phyloP scores from a whole-genome alignment of 768 basidiomycete species.

The Podaxis sp. region DNA sequence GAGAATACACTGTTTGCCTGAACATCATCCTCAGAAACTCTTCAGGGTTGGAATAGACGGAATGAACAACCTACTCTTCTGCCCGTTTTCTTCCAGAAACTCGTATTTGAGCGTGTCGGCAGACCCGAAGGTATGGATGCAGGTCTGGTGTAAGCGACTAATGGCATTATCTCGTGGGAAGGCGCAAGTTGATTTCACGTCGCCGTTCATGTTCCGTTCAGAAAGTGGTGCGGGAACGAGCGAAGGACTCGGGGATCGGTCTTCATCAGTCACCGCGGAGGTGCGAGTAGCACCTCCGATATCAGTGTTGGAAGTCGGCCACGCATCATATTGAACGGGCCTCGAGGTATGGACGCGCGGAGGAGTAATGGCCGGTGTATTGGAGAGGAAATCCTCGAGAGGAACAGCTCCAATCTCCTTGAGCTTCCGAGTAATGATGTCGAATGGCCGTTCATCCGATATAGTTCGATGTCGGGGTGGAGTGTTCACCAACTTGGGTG shows the following conservation, averaged over 20 bases:
- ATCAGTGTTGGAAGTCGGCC: conserved; percentile 8
- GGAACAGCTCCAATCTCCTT: conserved; percentile 28
- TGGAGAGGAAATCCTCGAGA: conserved; percentile 28
- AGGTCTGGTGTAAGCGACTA: conserved; percentile 8
- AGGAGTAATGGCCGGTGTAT: conserved; percentile 19
- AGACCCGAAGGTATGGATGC: conserved; percentile 8
- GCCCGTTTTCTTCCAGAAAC: conserved; percentile 9
- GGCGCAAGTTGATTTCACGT: not conserved
- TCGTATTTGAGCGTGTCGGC: conserved; percentile 8
- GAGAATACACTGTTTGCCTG: conserved; percentile 62
- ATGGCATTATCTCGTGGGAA: conserved; percentile 9
- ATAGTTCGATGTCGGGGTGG: not conserved
- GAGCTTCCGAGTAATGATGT: conserved; percentile 23
- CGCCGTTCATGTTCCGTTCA: conserved; percentile 10
- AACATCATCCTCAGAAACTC: not conserved
- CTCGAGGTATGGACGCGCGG: conserved; percentile 23
- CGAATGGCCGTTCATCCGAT: conserved; percentile 22
- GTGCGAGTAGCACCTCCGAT: not conserved
- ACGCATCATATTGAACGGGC: not conserved
- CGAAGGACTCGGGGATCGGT: not conserved
- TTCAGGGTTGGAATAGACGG: conserved; percentile 21
- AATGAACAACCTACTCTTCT: conserved; percentile 1
- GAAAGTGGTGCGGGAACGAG: conserved; percentile 2
- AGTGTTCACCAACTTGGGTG: conserved; percentile 4
- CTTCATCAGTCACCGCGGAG: not conserved